These are phyloP conservation scores for Microdochium trichocladiopsis DNA, from an alignment of 2,329 filamentous ascomycete genomes.

Conservation along the genomic window DNA sequence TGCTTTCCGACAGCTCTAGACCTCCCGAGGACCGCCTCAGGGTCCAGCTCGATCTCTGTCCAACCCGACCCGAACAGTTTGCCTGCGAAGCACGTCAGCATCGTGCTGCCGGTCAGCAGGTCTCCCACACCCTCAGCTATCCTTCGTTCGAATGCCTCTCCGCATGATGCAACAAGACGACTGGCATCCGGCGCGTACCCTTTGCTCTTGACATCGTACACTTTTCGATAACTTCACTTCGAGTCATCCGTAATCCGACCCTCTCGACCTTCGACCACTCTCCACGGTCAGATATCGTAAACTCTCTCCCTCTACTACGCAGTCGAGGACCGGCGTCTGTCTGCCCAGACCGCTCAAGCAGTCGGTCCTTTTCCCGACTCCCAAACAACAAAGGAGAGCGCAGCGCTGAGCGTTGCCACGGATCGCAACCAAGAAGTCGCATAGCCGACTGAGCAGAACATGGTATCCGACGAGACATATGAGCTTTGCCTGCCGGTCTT, in stretches of 20 bases:
- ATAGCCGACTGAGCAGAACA: constrained; percentile 25
- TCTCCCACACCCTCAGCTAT: not conserved
- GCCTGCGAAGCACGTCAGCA: not conserved
- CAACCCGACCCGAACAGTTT: not conserved
- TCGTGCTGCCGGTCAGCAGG: not conserved
- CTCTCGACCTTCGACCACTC: not conserved
- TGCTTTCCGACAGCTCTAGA: not conserved
- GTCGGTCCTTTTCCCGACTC: too few species aligned
- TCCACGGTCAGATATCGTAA: too few species aligned
- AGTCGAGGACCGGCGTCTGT: too few species aligned
- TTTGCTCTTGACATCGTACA: not conserved
- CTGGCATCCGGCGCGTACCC: not conserved
- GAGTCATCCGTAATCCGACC: not conserved
- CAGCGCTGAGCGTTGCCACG: not conserved
- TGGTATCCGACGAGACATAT: constrained; percentile 91
- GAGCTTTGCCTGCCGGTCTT: constrained; percentile 86
- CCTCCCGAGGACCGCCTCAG: not conserved
- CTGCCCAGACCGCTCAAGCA: too few species aligned
- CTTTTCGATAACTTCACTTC: not conserved
- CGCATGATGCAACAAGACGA: not conserved
- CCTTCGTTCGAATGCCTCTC: not conserved
- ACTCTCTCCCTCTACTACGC: too few species aligned
- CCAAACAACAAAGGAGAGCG: not conserved
- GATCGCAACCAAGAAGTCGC: not conserved
- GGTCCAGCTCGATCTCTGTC: not conserved